These are phyloP conservation scores for Colletotrichum cordylinicola DNA, from an alignment of 2,329 filamentous ascomycete species.

Conservation along the genomic window DNA sequence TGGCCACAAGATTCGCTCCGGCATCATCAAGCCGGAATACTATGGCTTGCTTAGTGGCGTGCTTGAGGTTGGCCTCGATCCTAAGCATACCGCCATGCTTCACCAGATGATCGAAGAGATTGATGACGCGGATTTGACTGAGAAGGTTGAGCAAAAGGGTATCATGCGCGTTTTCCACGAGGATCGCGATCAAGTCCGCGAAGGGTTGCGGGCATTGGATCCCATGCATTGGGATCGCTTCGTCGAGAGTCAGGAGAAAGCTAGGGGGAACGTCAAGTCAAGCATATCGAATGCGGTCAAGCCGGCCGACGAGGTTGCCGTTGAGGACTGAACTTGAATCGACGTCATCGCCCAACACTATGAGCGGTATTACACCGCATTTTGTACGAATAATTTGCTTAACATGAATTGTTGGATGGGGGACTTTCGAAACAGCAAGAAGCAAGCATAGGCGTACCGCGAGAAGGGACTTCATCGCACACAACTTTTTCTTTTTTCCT, in stretches of 20 bases:
- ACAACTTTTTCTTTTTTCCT: not conserved
- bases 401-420: not conserved
- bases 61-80: conserved; percentile 56
- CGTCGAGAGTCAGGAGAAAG: conserved; percentile 66
- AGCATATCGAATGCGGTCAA: conserved; percentile 32
- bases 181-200: conserved; percentile 55
- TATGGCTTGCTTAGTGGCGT: conserved; percentile 53
- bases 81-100: conserved; percentile 58
- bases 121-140: conserved; percentile 62
- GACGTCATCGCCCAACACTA: not conserved
- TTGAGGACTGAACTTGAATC: conserved; percentile 38
- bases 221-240: conserved; percentile 70
- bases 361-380: not conserved
- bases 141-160: conserved; percentile 61
- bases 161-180: conserved; percentile 67
- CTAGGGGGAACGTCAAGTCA: conserved; percentile 56
- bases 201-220: conserved; percentile 62
- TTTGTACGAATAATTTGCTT: conserved; percentile 14
- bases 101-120: conserved; percentile 69
- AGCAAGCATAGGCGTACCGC: conserved; percentile 21
- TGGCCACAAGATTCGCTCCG: conserved; percentile 61
- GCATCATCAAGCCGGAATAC: conserved; percentile 58
- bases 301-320: conserved; percentile 44
- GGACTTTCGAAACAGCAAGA: not conserved
- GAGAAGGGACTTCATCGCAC: not conserved